A percentile compares a stretch with the other conserved stretches of the same genome.
Conservation (phyloP, 2,329 filamentous ascomycete species). For the Fusarium torreyae region DNA sequence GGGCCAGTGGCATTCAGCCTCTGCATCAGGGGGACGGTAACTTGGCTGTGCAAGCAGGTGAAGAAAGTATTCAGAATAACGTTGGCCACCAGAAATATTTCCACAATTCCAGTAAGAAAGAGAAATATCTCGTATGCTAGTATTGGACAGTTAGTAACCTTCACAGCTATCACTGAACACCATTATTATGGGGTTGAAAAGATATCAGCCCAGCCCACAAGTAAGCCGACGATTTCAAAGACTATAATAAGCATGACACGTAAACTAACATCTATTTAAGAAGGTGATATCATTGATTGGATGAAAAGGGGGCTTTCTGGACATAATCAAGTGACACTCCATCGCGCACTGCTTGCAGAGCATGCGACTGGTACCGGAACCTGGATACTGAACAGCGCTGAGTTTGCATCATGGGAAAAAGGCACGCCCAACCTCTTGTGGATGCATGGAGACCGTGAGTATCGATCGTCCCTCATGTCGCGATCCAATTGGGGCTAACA, state of each 20-base stretch:
- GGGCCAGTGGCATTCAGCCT: not conserved
- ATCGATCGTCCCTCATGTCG: not conserved
- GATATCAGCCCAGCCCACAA: not conserved
- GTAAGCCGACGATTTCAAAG: not conserved
- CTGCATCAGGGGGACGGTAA: constrained; percentile 2
- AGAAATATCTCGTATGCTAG: not conserved
- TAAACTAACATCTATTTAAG: not conserved
- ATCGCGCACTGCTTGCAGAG: not conserved
- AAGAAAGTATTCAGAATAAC: not conserved
- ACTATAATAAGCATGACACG: not conserved
- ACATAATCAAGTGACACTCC: not conserved
- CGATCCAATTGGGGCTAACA: not conserved
- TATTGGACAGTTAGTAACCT: not conserved
- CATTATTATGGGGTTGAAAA: not conserved
- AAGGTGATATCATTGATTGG: not conserved
- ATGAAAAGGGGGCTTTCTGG: not conserved
- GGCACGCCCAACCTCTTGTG: not conserved
- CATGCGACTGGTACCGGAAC: not conserved
- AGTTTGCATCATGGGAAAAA: not conserved
- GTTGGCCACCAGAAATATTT: not conserved
- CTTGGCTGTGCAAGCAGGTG: not conserved
- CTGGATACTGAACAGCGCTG: not conserved
- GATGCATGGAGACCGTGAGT: constrained; percentile 7
- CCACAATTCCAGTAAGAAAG: not conserved
- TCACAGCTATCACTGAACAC: not conserved